These are phyloP conservation scores for Sporopachydermia cereana DNA, from an alignment of 1,139 yeast species.

Conservation along the genomic window DNA sequence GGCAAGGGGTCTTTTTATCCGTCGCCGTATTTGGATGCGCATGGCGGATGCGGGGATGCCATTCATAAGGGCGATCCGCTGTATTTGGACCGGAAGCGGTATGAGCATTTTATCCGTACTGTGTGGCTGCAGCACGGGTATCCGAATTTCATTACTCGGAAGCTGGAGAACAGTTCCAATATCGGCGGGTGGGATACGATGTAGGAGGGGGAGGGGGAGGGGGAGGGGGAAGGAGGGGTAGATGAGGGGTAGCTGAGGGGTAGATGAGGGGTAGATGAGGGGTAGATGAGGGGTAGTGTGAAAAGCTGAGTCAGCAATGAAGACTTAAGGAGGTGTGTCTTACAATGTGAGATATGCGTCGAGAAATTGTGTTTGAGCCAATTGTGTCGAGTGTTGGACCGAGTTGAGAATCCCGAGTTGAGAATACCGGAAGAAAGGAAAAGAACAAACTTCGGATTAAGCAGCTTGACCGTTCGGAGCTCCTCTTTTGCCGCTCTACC, in stretches of 20 bases:
- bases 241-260: neutral
- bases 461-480: no score
- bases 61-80: constrained; percentile 64
- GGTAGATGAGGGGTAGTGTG: no score
- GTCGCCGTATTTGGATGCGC: constrained; percentile 78
- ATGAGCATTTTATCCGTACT: constrained; percentile 52
- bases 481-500: no score
- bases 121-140: constrained; percentile 76
- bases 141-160: constrained; percentile 67
- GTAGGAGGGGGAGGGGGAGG: constrained; percentile 21
- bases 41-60: constrained; percentile 79
- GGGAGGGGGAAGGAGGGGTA: neutral
- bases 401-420: no score
- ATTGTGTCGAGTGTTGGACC: no score
- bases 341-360: no score
- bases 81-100: constrained; percentile 49
- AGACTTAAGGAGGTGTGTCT: no score
- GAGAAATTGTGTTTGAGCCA: no score
- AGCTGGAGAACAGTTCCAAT: constrained; percentile 66
- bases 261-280: no score
- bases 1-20: constrained; percentile 73
- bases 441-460: no score
- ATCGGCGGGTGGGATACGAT: constrained; percentile 96
- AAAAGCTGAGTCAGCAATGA: no score
- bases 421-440: no score